Evolutionary conservation across 352 stramenopile species (phyloP), one percentile per base, ranked within the genome.

Genomic region (Pythium inflatum): DNA sequence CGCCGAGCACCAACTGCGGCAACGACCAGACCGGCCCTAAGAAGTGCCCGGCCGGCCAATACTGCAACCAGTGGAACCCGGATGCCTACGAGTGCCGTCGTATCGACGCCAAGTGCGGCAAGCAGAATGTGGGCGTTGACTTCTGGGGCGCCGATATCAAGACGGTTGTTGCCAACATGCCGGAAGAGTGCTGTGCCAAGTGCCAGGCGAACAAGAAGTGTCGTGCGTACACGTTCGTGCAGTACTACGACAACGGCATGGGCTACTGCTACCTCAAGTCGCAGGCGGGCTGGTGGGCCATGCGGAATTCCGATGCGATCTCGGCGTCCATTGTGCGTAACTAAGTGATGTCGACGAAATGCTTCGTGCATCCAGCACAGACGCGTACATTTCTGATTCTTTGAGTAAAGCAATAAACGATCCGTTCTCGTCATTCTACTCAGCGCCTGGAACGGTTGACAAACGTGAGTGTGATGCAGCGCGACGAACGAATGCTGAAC

Each of bases 131-230:
- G 22, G 66, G 73, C 48, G 61, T 83, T 5, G 79, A 87, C 67
- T 87, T 75, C 45, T 73, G 71, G 62, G 79, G 79, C 55, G 66
- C 78, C 49, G 77, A 87, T 55, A 28, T 87, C n/a, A 5, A 45
- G 4, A 75, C 62, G 41, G 43, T 66, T 20, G 72, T 76, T 46
- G 34, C 45, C 5, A 6, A 71, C 6, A 31, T 67, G 22, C 75
- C 75, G 3, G 61, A 66, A 33, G 25, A 71, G 9, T 82, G 76
- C 55, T 82, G 76, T 43, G 70, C 36, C 33, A 62, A 74, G 56
- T 82, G 76, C 62, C 24, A 55, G 30, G 33, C 18, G 22, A 82
- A 70, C 2, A 12, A 40, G 2, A 73, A 70, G 43, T 78, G 71
- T 53, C 73, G 48, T 49, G 67, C 63, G 4, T 78, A 78, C 48